These are phyloP conservation scores for Boletellus ananas DNA, from an alignment of 768 basidiomycete genomes.

Conservation along the genomic window DNA sequence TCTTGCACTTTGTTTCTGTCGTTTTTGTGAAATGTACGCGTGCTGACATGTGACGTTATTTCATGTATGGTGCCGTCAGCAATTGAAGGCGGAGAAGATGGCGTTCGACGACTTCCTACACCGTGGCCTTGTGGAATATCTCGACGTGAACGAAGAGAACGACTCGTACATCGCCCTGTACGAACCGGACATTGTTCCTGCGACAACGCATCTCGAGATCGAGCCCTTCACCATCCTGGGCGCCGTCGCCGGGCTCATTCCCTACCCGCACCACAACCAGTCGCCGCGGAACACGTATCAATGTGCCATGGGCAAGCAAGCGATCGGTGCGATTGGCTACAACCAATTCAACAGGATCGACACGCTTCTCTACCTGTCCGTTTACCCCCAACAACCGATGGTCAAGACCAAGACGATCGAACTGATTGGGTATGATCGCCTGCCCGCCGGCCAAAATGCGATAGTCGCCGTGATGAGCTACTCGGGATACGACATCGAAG, in stretches of 20 bases:
- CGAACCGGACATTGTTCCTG: conserved; percentile 75
- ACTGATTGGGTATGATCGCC: conserved; percentile 90
- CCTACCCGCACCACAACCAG: conserved; percentile 99
- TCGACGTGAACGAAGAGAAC: conserved; percentile 99
- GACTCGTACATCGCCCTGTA: conserved; percentile 95
- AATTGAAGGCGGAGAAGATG: conserved; percentile 72
- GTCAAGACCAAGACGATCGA: conserved; percentile 99
- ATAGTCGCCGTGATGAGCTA: conserved; percentile 99
- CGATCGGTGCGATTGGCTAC: conserved; percentile 97
- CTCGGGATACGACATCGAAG: conserved; percentile 99
- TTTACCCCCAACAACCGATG: conserved; percentile 99
- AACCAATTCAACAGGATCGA: conserved; percentile 98
- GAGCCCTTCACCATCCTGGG: conserved; percentile 98
- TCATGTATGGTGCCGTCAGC: conserved; percentile 36
- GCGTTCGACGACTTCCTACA: conserved; percentile 93
- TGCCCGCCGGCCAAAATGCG: conserved; percentile 98
- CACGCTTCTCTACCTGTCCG: conserved; percentile 94
- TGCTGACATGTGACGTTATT: conserved; percentile 2
- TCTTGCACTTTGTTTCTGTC: neutral
- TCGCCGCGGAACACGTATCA: conserved; percentile 99
- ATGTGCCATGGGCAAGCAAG: conserved; percentile 99
- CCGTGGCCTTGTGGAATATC: conserved; percentile 92
- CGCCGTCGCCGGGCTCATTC: conserved; percentile 96
- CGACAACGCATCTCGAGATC: conserved; percentile 95
- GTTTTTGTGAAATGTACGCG: too few species aligned